These are phyloP conservation scores for Beauveria asiatica DNA, from an alignment of 2,329 filamentous ascomycete genomes.

Conservation along the genomic window DNA sequence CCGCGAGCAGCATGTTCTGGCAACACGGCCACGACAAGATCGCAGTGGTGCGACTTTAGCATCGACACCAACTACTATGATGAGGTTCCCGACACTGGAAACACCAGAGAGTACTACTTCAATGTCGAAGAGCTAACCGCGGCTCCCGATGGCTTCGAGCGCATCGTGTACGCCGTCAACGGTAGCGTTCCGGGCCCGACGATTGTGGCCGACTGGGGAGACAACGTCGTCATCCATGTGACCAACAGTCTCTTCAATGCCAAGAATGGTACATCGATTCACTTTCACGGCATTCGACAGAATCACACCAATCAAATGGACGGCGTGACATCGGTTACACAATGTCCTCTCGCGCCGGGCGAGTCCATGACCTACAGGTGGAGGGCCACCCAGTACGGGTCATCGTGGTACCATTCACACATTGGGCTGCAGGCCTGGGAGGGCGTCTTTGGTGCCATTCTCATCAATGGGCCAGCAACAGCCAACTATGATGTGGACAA, in stretches of 20 bases:
- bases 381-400: conserved; percentile 45
- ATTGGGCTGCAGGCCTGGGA: conserved; percentile 40
- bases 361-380: conserved; percentile 48
- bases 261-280: conserved; percentile 44
- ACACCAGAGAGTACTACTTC: conserved; percentile 41
- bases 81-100: conserved; percentile 36
- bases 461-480: conserved; percentile 52
- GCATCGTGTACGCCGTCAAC: conserved; percentile 40
- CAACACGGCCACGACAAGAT: conserved; percentile 21
- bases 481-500: conserved; percentile 56
- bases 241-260: conserved; percentile 49
- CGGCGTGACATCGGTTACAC: conserved; percentile 42
- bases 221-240: conserved; percentile 32
- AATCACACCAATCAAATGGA: conserved; percentile 45
- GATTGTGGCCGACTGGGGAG: conserved; percentile 45
- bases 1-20: conserved; percentile 15
- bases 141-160: conserved; percentile 37
- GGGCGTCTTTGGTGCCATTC: conserved; percentile 50
- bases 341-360: conserved; percentile 44
- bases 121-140: conserved; percentile 31
- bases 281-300: conserved; percentile 56
- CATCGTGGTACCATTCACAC: conserved; percentile 55
- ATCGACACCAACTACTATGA: conserved; percentile 38
- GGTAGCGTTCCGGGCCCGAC: conserved; percentile 51
- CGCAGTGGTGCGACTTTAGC: conserved; percentile 38